Evolutionary conservation across 2,329 filamentous ascomycete genomes (phyloP).

Genomic region (Colletotrichum kahawae): DNA sequence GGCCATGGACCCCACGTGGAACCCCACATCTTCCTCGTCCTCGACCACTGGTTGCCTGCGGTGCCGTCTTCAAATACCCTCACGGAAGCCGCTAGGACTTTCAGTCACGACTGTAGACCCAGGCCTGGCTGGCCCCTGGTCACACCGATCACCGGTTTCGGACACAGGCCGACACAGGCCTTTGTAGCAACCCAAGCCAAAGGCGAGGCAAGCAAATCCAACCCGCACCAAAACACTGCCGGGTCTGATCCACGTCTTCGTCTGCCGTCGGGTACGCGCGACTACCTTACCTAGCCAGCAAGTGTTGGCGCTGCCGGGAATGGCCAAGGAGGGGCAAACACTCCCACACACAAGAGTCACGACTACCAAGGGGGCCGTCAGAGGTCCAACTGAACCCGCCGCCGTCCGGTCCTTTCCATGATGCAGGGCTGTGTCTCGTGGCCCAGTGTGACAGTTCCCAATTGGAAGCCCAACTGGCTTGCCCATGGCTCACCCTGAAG

Average conservation of each 20-base stretch:
- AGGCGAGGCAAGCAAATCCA: background rate
- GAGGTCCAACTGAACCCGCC: background rate
- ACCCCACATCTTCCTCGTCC: background rate
- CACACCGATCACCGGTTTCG: slow-evolving; percentile 15
- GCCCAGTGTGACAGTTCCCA: background rate
- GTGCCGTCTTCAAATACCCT: background rate
- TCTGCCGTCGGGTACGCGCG: background rate
- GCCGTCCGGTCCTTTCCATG: background rate
- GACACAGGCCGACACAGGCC: slow-evolving; percentile 13
- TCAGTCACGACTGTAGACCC: background rate
- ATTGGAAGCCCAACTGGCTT: background rate
- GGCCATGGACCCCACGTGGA: slow-evolving; percentile 7
- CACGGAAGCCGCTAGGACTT: background rate
- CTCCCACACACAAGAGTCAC: background rate
- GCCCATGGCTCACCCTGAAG: background rate
- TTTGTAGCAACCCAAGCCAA: background rate
- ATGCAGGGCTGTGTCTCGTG: slow-evolving; percentile 16
- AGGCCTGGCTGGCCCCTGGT: background rate
- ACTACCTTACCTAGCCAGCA: background rate
- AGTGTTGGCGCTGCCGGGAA: slow-evolving; percentile 4
- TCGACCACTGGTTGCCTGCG: background rate
- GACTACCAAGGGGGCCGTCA: background rate
- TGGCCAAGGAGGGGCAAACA: background rate
- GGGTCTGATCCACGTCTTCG: slow-evolving; percentile 10
- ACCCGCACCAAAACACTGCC: background rate